Conservation (phyloP, 2,329 filamentous ascomycete species). For the Aspergillus sp. region DNA sequence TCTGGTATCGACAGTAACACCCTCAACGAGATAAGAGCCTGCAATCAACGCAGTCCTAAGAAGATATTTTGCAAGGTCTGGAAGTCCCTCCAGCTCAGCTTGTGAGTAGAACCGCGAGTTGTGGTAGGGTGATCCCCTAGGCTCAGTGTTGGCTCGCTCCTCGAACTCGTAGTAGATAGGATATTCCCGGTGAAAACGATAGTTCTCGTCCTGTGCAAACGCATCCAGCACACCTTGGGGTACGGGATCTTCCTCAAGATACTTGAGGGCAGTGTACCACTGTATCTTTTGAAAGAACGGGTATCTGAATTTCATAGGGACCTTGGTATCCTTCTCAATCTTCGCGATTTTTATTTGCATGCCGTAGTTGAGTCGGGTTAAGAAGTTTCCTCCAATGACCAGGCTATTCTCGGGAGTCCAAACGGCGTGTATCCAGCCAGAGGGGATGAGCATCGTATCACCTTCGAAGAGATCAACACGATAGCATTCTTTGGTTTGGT, state of each 20-base stretch:
- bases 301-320: slow-evolving; percentile 65
- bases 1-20: slow-evolving; percentile 57
- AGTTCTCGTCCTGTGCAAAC: slow-evolving; percentile 55
- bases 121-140: slow-evolving; percentile 54
- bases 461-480: slow-evolving; percentile 65
- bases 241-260: slow-evolving; percentile 64
- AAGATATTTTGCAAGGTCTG: slow-evolving; percentile 60
- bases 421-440: slow-evolving; percentile 71
- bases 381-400: slow-evolving; percentile 70
- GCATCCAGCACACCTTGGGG: slow-evolving; percentile 56
- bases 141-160: slow-evolving; percentile 52
- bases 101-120: slow-evolving; percentile 64
- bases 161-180: slow-evolving; percentile 62
- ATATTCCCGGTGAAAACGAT: slow-evolving; percentile 53
- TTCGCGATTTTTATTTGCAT: slow-evolving; percentile 67
- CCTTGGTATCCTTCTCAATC: slow-evolving; percentile 67
- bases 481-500: slow-evolving; percentile 66
- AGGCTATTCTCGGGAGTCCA: slow-evolving; percentile 70
- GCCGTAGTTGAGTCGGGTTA: slow-evolving; percentile 64
- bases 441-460: slow-evolving; percentile 70
- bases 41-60: slow-evolving; percentile 64
- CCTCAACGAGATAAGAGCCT: slow-evolving; percentile 58
- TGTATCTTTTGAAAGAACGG: slow-evolving; percentile 69
- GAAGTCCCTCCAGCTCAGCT: slow-evolving; percentile 60
- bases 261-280: slow-evolving; percentile 66